phyloP scores from a whole-genome alignment of 495 filamentous ascomycete genomes.

The Penicillium roqueforti region DNA sequence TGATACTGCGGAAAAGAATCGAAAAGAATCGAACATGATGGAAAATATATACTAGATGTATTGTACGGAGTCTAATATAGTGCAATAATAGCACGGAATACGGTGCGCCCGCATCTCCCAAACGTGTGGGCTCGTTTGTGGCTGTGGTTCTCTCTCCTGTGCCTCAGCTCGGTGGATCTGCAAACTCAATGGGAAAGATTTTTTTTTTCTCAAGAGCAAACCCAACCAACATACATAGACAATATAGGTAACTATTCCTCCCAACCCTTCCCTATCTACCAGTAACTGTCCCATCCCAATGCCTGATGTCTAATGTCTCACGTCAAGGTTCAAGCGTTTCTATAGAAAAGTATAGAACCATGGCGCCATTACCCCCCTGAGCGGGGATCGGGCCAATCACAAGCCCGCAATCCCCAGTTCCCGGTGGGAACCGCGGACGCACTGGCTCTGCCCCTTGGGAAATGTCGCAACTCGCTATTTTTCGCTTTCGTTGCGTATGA shows the following conservation, averaged over 20 bases:
- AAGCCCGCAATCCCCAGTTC: constrained; percentile 9
- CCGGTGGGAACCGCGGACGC: constrained; percentile 14
- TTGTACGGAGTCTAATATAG: too few relatives aligned
- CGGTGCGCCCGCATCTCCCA: not conserved
- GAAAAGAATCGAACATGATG: too few relatives aligned
- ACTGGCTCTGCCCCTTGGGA: constrained; percentile 3
- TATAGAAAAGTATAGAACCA: not conserved
- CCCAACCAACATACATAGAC: too few relatives aligned
- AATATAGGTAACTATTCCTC: too few relatives aligned
- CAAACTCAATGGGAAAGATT: not conserved
- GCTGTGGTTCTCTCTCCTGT: constrained; percentile 6
- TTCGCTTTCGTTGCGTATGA: not conserved
- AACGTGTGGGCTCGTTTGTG: not conserved
- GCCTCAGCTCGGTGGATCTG: constrained; percentile 1
- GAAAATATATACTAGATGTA: too few relatives aligned
- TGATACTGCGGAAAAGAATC: too few relatives aligned
- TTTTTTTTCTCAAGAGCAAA: not conserved
- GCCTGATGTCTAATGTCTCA: too few relatives aligned
- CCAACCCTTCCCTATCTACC: too few relatives aligned
- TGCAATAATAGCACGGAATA: not conserved
- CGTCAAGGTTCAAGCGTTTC: not conserved
- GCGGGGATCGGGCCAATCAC: constrained; percentile 18
- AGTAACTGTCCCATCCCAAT: too few relatives aligned
- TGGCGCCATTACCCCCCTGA: constrained; percentile 15
- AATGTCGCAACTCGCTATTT: not conserved